phyloP scores from a whole-genome alignment of 78 protist genomes.

The Dictyostelium intermedium region DNA sequence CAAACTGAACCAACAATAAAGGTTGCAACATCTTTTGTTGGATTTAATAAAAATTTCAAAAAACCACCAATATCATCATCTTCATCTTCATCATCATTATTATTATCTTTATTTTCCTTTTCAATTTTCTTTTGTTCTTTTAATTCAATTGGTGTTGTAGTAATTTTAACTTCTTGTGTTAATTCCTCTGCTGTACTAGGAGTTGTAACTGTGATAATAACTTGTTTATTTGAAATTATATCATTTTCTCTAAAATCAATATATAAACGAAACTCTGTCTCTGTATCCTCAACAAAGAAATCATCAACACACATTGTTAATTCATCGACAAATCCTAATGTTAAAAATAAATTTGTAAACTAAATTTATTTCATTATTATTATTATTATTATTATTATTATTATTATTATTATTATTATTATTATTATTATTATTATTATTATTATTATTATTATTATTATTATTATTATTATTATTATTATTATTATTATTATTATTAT shows the following conservation, averaged over 20 bases:
- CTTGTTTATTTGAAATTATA: neutral
- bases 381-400: too few species aligned
- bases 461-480: neutral
- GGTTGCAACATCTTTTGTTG: neutral
- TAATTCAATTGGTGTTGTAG: neutral
- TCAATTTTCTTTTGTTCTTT: neutral
- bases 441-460: neutral
- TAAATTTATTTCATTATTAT: neutral
- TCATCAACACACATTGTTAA: neutral
- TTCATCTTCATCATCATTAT: neutral
- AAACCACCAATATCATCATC: neutral
- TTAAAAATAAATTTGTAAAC: slow-evolving; percentile 9
- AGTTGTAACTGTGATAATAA: neutral
- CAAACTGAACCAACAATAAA: neutral
- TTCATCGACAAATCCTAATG: neutral
- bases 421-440: too few species aligned
- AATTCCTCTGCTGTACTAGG: neutral
- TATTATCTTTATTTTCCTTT: neutral
- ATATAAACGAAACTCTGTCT: neutral
- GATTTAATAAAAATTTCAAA: neutral
- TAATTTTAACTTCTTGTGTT: neutral
- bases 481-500: neutral
- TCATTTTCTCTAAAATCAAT: neutral
- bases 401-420: neutral
- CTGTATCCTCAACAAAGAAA: slow-evolving; percentile 5